phyloP scores from a whole-genome alignment of 768 basidiomycete species.

The Mrakia gelida region DNA sequence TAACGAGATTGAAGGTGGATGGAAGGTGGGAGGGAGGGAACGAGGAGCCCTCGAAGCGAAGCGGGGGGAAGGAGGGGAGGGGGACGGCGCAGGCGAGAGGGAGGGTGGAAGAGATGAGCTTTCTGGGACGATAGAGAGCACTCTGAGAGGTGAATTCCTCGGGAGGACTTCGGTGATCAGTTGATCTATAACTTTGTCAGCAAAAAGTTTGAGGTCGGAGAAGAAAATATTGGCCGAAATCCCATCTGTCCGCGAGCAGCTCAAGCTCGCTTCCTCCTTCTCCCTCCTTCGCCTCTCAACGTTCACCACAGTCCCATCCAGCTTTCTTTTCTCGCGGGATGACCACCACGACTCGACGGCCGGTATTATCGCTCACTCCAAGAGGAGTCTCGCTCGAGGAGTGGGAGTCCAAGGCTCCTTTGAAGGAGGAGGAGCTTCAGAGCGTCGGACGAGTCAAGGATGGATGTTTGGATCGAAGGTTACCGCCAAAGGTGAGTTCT shows the following conservation, averaged over 20 bases:
- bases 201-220: no score
- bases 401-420: slow-evolving; percentile 80
- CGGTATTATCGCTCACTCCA: slow-evolving; percentile 4
- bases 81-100: neutral
- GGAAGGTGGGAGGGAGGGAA: neutral
- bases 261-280: neutral
- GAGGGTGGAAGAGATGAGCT: no score
- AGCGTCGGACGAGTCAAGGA: slow-evolving; percentile 63
- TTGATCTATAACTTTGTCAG: no score
- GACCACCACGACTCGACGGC: neutral
- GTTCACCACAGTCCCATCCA: neutral
- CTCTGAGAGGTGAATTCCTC: no score
- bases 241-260: no score
- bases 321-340: neutral
- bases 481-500: slow-evolving; percentile 67
- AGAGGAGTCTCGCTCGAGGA: slow-evolving; percentile 58
- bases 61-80: neutral
- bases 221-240: no score
- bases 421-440: slow-evolving; percentile 62
- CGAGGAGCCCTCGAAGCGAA: neutral
- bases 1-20: neutral
- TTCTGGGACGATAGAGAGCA: no score
- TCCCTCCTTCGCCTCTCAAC: neutral
- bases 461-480: slow-evolving; percentile 57
- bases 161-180: no score